Base-by-base conservation (phyloP, 306 rosid species). In the Vicia villosa region DNA sequence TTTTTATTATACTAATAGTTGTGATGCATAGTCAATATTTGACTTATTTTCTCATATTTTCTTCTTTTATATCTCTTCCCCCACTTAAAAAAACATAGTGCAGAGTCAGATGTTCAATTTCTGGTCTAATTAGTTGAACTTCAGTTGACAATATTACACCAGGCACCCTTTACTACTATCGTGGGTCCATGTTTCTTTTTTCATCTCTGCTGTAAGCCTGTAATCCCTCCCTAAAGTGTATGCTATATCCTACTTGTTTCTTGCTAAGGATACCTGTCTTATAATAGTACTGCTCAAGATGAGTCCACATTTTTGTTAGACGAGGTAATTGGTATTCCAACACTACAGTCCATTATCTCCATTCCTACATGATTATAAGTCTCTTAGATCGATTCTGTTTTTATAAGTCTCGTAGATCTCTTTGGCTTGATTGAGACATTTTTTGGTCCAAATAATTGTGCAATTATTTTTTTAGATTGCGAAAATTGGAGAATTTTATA, bases 1-100 rank as follows among this genome's bases (percentile, higher is more conserved):
- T 6, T 62, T 67, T 69, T 60, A 36, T 58, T 15, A 54, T 5
- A 8, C 46, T 71, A 15, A 14, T 51, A 61, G 7, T 28, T 62
- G 17, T 60, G 34, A 60, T 76, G 30, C 62, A 57, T 24, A 46
- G 22, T 20, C 14, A 62, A 13, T 40, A 4, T 5, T 1, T 34
- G 45, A 34, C 15, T 16, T 60, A 5, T 60, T 34, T 36, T 34
- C 14, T 34, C 13, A 16, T 32, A 28, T 15, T 32, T 28, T 28
- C 21, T 6, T 58, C 42, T 32, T 13, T n/a, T 58, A 5, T 11
- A 58, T 15, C 42, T 16, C 8, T 21, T 30, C 34, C 32, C 32
- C 21, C 10, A 15, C 10, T 16, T 4, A 52, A 52, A 21, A 54
- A 8, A 22, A 54, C 34, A 22, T 8, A 22, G 34, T 21, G n/a